Conservation (phyloP, 2,329 filamentous ascomycete genomes). For the Talaromyces sp. region DNA sequence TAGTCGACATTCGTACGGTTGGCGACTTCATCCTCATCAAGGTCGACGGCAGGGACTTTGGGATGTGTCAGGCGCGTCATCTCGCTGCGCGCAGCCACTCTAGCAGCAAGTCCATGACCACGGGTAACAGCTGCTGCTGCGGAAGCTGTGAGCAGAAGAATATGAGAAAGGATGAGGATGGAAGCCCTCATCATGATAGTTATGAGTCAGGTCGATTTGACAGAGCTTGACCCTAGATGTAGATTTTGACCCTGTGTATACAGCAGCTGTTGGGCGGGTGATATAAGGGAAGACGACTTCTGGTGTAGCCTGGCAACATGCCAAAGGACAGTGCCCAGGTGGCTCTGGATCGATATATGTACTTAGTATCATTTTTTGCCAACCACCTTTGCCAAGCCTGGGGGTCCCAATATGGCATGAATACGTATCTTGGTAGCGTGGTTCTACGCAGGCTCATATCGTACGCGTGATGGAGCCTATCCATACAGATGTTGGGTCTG, state of each 20-base stretch:
- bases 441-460: not conserved
- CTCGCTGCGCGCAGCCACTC: slow-evolving; percentile 25
- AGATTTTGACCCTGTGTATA: not conserved
- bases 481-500: not conserved
- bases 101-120: slow-evolving; percentile 23
- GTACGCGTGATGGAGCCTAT: not conserved
- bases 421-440: not conserved
- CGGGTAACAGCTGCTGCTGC: slow-evolving; percentile 18
- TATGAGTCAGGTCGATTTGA: not conserved
- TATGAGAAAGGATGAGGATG: slow-evolving; percentile 19
- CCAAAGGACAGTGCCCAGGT: not conserved
- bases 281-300: not conserved
- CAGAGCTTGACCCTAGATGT: not conserved
- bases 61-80: slow-evolving; percentile 24
- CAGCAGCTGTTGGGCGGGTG: not conserved
- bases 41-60: slow-evolving; percentile 11
- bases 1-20: slow-evolving; percentile 46
- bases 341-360: not conserved
- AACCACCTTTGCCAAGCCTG: slow-evolving; percentile 4
- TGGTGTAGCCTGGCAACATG: not conserved
- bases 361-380: slow-evolving; percentile 6
- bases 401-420: slow-evolving; percentile 1
- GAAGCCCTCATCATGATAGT: slow-evolving; percentile 28
- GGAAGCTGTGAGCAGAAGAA: slow-evolving; percentile 17
- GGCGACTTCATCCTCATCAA: slow-evolving; percentile 11